Base-by-base conservation (phyloP, 2,329 filamentous ascomycete species). In the Alternaria triticimaculans region DNA sequence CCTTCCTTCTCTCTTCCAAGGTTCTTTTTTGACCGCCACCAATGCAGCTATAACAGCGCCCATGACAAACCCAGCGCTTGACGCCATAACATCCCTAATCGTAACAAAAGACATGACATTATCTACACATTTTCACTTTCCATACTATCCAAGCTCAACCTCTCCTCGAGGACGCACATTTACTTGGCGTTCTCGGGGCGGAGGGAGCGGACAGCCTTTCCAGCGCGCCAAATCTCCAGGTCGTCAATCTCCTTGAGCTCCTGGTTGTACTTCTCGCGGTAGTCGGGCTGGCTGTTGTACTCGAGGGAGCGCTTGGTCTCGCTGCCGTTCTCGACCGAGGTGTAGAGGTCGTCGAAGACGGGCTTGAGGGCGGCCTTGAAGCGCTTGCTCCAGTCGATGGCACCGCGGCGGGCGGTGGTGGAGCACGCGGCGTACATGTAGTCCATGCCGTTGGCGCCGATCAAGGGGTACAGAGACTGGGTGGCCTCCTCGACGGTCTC, bases 361-460 rank as follows among this genome's bases (percentile, higher is more conserved):
- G 96, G 96, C 92, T 98, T 98, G 81, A 99, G 89, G 81, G 92
- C 94, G 75, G 95, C 92, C 92, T 97, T 97, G 93, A 99, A 99
- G 82, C 88, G 88, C 83, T 91, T 90, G 82, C 91, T 95, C 96
- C 96, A 99, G 89, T 99, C 96, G 82, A 99, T 97, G 85, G 96
- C 96, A 84, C 96, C 96, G 81, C 96, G 94, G 80, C 96, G 93
- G 80, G 96, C 96, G 63, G 96, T 99, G 81, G 96, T 99, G 70
- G 95, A 98, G 92, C 96, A 99, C 74, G 96, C 96, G 82, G 95
- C 94, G 87, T 96, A 99, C 96, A 99, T 99, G 94, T 96, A 99
- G 88, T 99, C 96, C 96, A 99, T 98, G 80, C 96, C 96, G 86
- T 98, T 92, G 85, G 89, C 89, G 80, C 95, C 96, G 80, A 99